Evolutionary conservation across 2,329 filamentous ascomycete species (phyloP), one percentile per base, ranked within the genome.

Genomic region (Piedraia hortae): DNA sequence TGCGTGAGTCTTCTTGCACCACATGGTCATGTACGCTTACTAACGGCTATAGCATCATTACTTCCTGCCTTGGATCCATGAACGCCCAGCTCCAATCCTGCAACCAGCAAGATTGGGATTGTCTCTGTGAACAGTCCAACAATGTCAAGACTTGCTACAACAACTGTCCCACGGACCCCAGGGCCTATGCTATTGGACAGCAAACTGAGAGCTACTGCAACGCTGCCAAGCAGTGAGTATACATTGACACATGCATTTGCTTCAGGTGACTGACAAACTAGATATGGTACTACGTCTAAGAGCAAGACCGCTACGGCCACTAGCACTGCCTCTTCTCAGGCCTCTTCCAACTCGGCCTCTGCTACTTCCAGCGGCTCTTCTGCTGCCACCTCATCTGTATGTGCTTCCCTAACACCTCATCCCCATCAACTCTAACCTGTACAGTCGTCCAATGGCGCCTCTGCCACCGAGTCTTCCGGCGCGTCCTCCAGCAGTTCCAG

Each of bases 81-180:
- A 31, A 49, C 28, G 34, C 39, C 5, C 46, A 48, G 25, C 41
- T 57, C 34, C 29, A 45, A 10, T 33, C 31, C 20, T 61, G 57
- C 42, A 32, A 29, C 14, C 24, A 34, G 18, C 54, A 52, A 29
- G 54, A 61, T 42, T 60, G 49, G 44, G 42, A 46, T 33, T 68
- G 63, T 43, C 47, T 64, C 14, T 69, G 62, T 43, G 45, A 51
- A 21, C 51, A 57, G 32, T 59, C 55, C 39, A 52, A 38, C 16
- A 34, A 34, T 21, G 30, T 42, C 22, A 21, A 36, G 6, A 34
- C 31, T 7, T 68, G 63, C 54, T 67, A 63, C 48, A 56, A 58
- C 49, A 62, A 63, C 49, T 68, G 64, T 47, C 60, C 62, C 23
- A 31, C 50, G 55, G 31, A 34, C 34, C 29, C 45, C 9, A 42